Evolutionary conservation across 768 basidiomycete genomes (phyloP).

Genomic region (Austroboletus eburneus): DNA sequence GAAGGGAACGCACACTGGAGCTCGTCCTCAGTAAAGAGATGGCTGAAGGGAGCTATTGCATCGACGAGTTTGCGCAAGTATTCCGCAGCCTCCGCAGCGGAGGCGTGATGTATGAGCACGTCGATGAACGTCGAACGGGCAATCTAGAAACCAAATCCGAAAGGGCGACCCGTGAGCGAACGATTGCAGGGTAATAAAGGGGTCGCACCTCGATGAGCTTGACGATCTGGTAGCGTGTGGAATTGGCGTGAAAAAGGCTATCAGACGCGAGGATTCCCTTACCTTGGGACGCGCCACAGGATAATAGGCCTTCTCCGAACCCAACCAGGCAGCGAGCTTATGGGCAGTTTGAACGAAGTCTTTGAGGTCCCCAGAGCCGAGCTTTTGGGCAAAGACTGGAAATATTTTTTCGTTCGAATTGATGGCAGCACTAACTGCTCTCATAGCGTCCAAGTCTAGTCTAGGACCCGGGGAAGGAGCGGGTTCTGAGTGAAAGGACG

Average conservation of each 20-base stretch:
- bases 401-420: slow-evolving; percentile 36
- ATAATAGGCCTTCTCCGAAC: slow-evolving; percentile 51
- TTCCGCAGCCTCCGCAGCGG: slow-evolving; percentile 3
- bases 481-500: slow-evolving; percentile 8
- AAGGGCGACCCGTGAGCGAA: not conserved
- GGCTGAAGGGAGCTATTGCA: slow-evolving; percentile 18
- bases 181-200: not conserved
- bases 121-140: slow-evolving; percentile 17
- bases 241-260: slow-evolving; percentile 3
- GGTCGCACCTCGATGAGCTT: slow-evolving; percentile 43
- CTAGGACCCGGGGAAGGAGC: not conserved
- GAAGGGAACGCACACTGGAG: slow-evolving; percentile 18
- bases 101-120: slow-evolving; percentile 4
- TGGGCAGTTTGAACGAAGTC: slow-evolving; percentile 21
- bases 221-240: slow-evolving; percentile 40
- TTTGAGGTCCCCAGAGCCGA: slow-evolving; percentile 26
- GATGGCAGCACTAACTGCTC: slow-evolving; percentile 16
- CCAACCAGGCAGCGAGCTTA: slow-evolving; percentile 45
- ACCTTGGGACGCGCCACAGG: slow-evolving; percentile 46
- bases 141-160: slow-evolving; percentile 14
- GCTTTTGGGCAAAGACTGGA: slow-evolving; percentile 30
- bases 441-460: slow-evolving; percentile 10
- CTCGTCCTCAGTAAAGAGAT: slow-evolving; percentile 18
- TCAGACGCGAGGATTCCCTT: slow-evolving; percentile 6
- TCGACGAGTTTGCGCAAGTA: slow-evolving; percentile 17